Conservation (phyloP, 306 rosid species). For the Trifolium fragiferum region DNA sequence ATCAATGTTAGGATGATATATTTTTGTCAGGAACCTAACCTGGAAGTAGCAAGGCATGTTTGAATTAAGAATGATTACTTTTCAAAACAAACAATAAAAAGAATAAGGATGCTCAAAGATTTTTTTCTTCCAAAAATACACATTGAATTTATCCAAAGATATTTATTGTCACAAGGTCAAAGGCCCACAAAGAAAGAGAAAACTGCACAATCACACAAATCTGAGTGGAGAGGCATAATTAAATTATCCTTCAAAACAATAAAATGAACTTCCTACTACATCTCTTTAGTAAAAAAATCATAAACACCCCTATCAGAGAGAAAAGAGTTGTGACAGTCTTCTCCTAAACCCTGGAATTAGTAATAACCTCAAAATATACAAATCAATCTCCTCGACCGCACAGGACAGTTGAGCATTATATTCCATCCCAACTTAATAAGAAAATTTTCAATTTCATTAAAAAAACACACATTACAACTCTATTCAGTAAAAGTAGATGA, state of each 20-base stretch:
- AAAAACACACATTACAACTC: conserved; percentile 17
- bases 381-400: conserved; percentile 11
- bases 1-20: conserved; percentile 97
- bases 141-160: not conserved
- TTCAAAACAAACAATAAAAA: too few relatives aligned
- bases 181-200: not conserved
- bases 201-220: conserved; percentile 15
- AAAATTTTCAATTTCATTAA: conserved; percentile 3
- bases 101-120: not conserved
- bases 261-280: not conserved
- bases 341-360: conserved; percentile 2
- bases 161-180: conserved; percentile 19
- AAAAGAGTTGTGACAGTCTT: not conserved
- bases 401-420: conserved; percentile 13
- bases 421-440: not conserved
- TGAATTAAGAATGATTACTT: conserved; percentile 12
- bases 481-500: not conserved
- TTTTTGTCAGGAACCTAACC: conserved; percentile 97
- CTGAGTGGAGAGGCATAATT: conserved; percentile 1
- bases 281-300: not conserved
- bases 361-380: conserved; percentile 10
- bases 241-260: not conserved
- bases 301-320: conserved; percentile 27
- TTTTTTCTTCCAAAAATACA: not conserved
- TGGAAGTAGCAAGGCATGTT: conserved; percentile 43